Conservation (phyloP, 176 grass and related monocot species). For the Oryza longistaminata region DNA sequence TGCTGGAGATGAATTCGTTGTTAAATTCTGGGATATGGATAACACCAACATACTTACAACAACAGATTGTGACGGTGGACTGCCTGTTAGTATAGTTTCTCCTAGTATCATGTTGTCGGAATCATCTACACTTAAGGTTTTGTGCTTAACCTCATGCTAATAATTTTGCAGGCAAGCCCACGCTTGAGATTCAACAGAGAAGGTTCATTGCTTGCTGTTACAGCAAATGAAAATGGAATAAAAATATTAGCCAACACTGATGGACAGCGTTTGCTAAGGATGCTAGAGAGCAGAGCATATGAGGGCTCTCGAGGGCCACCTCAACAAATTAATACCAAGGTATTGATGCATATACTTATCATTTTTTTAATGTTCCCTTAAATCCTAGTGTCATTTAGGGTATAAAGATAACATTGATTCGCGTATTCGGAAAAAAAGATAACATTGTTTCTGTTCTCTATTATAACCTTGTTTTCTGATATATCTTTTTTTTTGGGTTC, state of each 20-base stretch:
- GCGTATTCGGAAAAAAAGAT: neutral
- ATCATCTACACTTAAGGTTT: slow-evolving; percentile 3
- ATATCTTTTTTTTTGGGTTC: slow-evolving; percentile 12
- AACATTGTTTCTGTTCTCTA: slow-evolving; percentile 8
- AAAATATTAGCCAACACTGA: slow-evolving; percentile 97
- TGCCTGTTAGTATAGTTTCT: slow-evolving; percentile 68
- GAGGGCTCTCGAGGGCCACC: slow-evolving; percentile 75
- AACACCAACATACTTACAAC: slow-evolving; percentile 79
- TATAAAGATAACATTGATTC: slow-evolving; percentile 23
- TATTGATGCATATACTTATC: slow-evolving; percentile 2
- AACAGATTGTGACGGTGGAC: slow-evolving; percentile 79
- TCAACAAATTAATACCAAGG: slow-evolving; percentile 89
- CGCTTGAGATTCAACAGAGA: slow-evolving; percentile 97
- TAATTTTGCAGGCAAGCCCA: slow-evolving; percentile 72
- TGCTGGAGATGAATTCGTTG: slow-evolving; percentile 92
- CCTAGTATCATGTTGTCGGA: neutral
- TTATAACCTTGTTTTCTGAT: neutral
- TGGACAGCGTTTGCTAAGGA: slow-evolving; percentile 86
- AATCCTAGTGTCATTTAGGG: neutral
- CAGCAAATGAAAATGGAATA: slow-evolving; percentile 93
- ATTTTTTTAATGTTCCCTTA: neutral
- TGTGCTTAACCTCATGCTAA: slow-evolving; percentile 20
- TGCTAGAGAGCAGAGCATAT: slow-evolving; percentile 87
- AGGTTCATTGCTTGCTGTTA: slow-evolving; percentile 92
- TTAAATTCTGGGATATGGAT: slow-evolving; percentile 99